Evolutionary conservation across 202 grass and related monocot genomes (phyloP), one percentile per base, ranked within the genome.

Genomic region (Zizania palustris): DNA sequence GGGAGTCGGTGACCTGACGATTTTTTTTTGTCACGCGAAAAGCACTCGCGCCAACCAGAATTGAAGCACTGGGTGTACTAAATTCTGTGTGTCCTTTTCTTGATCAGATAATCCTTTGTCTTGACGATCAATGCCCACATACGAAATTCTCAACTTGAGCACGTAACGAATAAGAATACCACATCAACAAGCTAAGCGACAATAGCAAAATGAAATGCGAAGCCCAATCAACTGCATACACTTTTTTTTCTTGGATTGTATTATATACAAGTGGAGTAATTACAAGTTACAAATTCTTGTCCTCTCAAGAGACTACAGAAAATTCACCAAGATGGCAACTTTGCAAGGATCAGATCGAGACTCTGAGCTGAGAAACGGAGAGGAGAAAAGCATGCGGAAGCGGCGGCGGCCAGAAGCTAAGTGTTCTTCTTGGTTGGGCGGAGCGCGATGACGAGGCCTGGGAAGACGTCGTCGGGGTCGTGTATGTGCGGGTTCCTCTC

Each of bases 381-480:
- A 28, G 57, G 4, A 6, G 34, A 15, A 48, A 58, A 16, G 48
- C 28, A n/a, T 7, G 38, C 20, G n/a, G 4, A 34, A 9, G 33
- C 34, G 12, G 37, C 15, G 15, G 5, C 39, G 5, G 1, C 12
- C 9, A 8, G 22, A 1, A 11, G 54, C 36, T 43, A 80, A 16
- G 76, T 86, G 86, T 85, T 87, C 78, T 63, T 89, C 78, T 63
- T 89, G 42, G 90, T 79, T 0, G 90, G 90, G 12, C 74, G 79
- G 82, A 93, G 82, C 53, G 75, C 85, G 87, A 93, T 72, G 81
- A 90, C 87, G 84, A 93, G 91, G 16, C 91, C 91, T 63, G 91
- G 87, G 81, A 93, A 93, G 81, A 93, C 90, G 84, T 93, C 90
- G 84, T 93, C 90, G 70, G 90, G 87, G 87, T 93, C 91, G 82